Evolutionary conservation across 2,329 filamentous ascomycete species (phyloP).

Genomic region (Diplodia sapinea): DNA sequence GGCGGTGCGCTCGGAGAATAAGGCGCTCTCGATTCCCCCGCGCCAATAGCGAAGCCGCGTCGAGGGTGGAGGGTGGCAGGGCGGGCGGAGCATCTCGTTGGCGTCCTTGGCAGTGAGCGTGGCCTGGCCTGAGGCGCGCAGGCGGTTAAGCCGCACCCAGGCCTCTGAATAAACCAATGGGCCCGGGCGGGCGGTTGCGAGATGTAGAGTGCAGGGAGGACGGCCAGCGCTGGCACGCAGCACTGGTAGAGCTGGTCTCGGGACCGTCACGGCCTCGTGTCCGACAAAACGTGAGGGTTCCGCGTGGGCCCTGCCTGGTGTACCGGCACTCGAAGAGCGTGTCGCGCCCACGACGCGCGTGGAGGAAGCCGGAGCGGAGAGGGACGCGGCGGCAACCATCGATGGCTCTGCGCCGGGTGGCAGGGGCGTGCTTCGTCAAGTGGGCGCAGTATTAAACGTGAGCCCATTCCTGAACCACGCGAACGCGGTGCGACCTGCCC

Average conservation of each 20-base stretch:
- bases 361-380: slow-evolving; percentile 22
- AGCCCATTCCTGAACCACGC: slow-evolving; percentile 31
- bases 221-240: background rate
- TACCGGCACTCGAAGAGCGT: slow-evolving; percentile 20
- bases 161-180: slow-evolving; percentile 14
- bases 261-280: slow-evolving; percentile 29
- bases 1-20: slow-evolving; percentile 15
- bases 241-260: slow-evolving; percentile 24
- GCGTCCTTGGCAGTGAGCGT: slow-evolving; percentile 15
- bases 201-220: slow-evolving; percentile 18
- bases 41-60: no score
- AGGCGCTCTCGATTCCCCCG: background rate
- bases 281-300: slow-evolving; percentile 25
- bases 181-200: slow-evolving; percentile 25
- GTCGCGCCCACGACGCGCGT: slow-evolving; percentile 19
- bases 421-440: slow-evolving; percentile 27
- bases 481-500: slow-evolving; percentile 31
- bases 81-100: slow-evolving; percentile 8
- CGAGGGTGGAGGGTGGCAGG: background rate
- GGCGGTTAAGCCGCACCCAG: background rate
- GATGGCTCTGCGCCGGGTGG: slow-evolving; percentile 20
- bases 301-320: slow-evolving; percentile 28
- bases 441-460: slow-evolving; percentile 28
- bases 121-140: slow-evolving; percentile 13
- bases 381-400: slow-evolving; percentile 15